Base-by-base conservation (phyloP, 805 yeast genomes). In the Torulaspora franciscae region DNA sequence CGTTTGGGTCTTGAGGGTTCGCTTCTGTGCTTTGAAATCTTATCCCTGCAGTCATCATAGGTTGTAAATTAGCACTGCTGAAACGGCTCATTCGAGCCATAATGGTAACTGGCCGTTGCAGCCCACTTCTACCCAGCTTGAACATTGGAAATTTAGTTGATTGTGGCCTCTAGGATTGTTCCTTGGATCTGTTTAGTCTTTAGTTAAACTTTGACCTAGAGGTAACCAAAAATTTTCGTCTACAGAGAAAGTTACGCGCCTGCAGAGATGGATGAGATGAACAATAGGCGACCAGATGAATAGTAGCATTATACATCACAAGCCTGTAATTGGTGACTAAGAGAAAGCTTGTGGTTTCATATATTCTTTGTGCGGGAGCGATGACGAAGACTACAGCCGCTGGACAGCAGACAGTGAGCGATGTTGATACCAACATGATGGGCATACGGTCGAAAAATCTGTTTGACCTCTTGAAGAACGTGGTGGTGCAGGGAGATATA, bases 391-490 rank as follows among this genome's bases (percentile, higher is more conserved):
- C 46, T 6, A 28, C 42, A 22, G 37, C 42, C 14, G 26, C 19
- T 29, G 19, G 14, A 10, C 43, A 40, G 11, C 42, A 39, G 26
- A 26, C 45, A 27, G 50, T 48, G 29, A 45, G 44, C 19, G 50
- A 43, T 41, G 52, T 46, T 11, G 52, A 49, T 29, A 45, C 33
- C 30, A 55, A 54, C 29, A 58, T 54, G 61, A 57, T 51, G 57
- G 64, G 63, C 6, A 59, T 58, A 24, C 49, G 44, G 34, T 57
- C 61, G 4, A 32, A 34, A 24, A 25, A 33, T 8, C 49, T 60
- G 14, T 51, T 52, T 36, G 48, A 44, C 17, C 38, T 45, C 10
- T 40, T 56, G 32, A 54, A 52, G 4, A 29, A 33, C 23, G 48
- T 56, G 2, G 53, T 50, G 4, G 53, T 45, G 6, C 42, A 50